Conservation (phyloP, 78 protist genomes). For the Tieghemostelium lacteum region DNA sequence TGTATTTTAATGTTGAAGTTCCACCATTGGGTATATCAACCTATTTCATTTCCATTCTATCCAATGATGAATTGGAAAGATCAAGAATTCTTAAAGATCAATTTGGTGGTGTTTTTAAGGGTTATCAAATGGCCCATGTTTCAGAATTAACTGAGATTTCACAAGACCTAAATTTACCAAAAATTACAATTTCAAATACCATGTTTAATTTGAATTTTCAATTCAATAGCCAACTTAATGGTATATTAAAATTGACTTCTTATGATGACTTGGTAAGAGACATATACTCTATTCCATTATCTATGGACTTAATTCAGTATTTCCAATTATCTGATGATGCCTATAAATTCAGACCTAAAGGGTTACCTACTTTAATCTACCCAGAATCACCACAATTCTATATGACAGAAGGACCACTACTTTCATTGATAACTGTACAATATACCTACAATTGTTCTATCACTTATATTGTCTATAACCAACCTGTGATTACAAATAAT, state of each 20-base stretch:
- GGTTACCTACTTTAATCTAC: background rate
- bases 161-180: background rate
- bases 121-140: background rate
- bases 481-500: background rate
- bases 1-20: constrained; percentile 35
- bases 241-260: constrained; percentile 7
- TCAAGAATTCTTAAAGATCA: background rate
- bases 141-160: background rate
- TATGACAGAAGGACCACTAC: constrained; percentile 40
- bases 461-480: background rate
- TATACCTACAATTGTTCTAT: constrained; percentile 24
- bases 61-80: background rate
- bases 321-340: constrained; percentile 46
- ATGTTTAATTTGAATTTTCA: constrained; percentile 22
- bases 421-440: constrained; percentile 12
- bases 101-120: too few species aligned
- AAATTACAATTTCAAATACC: constrained; percentile 40
- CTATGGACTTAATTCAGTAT: constrained; percentile 22
- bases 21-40: constrained; percentile 69
- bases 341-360: constrained; percentile 45
- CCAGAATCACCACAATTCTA: constrained; percentile 45
- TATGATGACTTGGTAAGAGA: constrained; percentile 19
- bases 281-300: background rate
- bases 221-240: background rate
- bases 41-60: constrained; percentile 34